phyloP scores from a whole-genome alignment of 495 filamentous ascomycete species.

The Corynascus novoguineensis region DNA sequence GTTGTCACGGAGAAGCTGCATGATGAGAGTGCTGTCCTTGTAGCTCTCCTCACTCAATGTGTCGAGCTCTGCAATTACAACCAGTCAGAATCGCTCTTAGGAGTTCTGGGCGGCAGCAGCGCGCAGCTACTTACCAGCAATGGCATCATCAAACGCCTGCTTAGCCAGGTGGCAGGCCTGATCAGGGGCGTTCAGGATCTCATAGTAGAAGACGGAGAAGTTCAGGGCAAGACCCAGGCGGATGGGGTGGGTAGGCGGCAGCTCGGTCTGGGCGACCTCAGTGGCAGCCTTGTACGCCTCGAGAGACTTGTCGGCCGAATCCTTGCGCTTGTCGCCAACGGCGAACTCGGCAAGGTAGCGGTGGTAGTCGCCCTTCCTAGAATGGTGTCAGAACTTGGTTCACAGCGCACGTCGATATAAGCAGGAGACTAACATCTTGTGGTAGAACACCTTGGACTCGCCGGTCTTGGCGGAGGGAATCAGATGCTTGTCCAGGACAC shows the following conservation, averaged over 20 bases:
- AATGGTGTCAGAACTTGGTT: slow-evolving; percentile 26
- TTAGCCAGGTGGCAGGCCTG: slow-evolving; percentile 99
- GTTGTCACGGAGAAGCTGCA: slow-evolving; percentile 99
- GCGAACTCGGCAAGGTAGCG: slow-evolving; percentile 99
- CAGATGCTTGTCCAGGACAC: slow-evolving; percentile 91
- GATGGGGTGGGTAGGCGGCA: slow-evolving; percentile 98
- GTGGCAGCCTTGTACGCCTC: slow-evolving; percentile 99
- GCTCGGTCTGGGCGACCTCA: slow-evolving; percentile 95
- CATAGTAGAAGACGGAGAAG: slow-evolving; percentile 99
- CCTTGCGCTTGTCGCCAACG: slow-evolving; percentile 94
- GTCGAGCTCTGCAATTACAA: slow-evolving; percentile 71
- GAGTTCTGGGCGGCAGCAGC: no score
- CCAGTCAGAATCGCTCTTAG: not conserved
- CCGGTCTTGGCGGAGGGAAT: slow-evolving; percentile 94
- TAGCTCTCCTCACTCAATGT: slow-evolving; percentile 99
- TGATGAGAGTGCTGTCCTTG: slow-evolving; percentile 99
- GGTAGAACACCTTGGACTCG: slow-evolving; percentile 99
- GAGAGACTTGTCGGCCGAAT: slow-evolving; percentile 89
- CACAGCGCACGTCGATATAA: not conserved
- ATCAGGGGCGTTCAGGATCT: slow-evolving; percentile 98
- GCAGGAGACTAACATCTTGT: slow-evolving; percentile 86
- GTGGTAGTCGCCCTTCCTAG: slow-evolving; percentile 99
- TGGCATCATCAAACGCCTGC: slow-evolving; percentile 98
- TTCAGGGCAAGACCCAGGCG: slow-evolving; percentile 96
- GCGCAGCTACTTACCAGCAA: slow-evolving; percentile 67